Evolutionary conservation across 1,284 basidiomycete genomes (phyloP).

Genomic region (Trametes versicolor): DNA sequence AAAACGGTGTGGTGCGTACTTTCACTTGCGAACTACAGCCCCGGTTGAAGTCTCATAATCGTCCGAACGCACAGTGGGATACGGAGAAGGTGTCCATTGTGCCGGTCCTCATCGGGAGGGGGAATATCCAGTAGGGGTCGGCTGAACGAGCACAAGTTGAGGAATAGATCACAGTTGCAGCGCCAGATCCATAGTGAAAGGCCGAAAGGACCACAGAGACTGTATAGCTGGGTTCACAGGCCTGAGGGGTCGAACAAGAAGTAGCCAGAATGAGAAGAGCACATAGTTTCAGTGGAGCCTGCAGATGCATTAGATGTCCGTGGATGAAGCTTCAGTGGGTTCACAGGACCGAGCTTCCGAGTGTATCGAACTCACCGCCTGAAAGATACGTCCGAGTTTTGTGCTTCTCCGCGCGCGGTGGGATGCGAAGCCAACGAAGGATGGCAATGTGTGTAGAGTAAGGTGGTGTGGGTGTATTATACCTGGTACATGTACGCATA

Average conservation of each 20-base stretch:
- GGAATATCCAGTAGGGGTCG: neutral
- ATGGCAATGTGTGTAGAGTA: neutral
- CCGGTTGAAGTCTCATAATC: constrained; percentile 11
- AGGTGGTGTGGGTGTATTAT: constrained; percentile 11
- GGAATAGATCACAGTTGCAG: no score
- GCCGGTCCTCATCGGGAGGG: neutral
- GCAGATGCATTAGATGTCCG: neutral
- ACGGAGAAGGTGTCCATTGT: neutral
- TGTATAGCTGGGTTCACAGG: no score
- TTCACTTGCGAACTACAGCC: neutral
- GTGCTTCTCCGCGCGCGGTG: no score
- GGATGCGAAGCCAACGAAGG: neutral
- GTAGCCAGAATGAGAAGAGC: no score
- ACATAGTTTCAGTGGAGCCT: no score
- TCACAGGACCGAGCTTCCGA: neutral
- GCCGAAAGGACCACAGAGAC: no score
- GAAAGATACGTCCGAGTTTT: no score
- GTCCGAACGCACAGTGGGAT: constrained; percentile 13
- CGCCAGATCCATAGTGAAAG: no score
- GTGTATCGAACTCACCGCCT: no score
- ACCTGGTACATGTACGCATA: constrained; percentile 19
- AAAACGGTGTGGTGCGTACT: constrained; percentile 7
- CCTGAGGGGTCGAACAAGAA: no score
- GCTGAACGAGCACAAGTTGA: neutral
- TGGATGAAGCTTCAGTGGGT: neutral